Evolutionary conservation across 768 basidiomycete genomes (phyloP).

Genomic region (Nidularia pulvinata): DNA sequence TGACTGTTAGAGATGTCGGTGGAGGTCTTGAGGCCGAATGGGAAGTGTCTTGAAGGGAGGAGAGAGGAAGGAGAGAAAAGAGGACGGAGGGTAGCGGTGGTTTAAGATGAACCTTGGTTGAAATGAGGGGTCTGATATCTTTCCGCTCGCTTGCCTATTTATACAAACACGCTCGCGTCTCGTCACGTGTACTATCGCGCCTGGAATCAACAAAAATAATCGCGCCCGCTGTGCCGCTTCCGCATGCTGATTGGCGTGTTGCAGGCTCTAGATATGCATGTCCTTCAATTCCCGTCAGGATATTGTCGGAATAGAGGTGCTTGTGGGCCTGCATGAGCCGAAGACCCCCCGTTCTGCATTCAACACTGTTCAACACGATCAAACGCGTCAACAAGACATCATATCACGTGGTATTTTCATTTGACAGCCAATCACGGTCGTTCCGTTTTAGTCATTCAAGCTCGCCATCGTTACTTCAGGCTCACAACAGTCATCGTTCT

Average conservation of each 20-base stretch:
- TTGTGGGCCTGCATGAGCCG: no score
- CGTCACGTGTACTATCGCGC: conserved; percentile 32
- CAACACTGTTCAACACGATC: background rate
- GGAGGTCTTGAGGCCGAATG: conserved; percentile 9
- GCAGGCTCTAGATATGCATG: background rate
- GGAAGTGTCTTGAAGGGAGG: conserved; percentile 9
- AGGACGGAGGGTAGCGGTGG: conserved; percentile 13
- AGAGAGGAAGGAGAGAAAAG: conserved; percentile 13
- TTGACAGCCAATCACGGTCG: background rate
- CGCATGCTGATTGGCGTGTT: background rate
- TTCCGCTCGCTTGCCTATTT: conserved; percentile 32
- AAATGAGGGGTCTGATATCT: conserved; percentile 38
- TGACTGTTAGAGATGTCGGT: conserved; percentile 8
- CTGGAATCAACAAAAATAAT: conserved; percentile 37
- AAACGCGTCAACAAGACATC: conserved; percentile 1
- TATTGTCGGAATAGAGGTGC: no score
- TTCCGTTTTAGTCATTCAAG: background rate
- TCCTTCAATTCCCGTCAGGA: no score
- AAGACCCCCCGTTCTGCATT: background rate
- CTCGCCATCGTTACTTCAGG: background rate
- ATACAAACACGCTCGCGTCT: conserved; percentile 45
- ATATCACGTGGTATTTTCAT: background rate
- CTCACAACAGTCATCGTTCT: background rate
- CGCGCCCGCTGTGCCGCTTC: background rate
- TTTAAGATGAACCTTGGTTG: conserved; percentile 21